Base-by-base conservation (phyloP, 2,329 filamentous ascomycete genomes). In the Aureobasidium mangrovei region DNA sequence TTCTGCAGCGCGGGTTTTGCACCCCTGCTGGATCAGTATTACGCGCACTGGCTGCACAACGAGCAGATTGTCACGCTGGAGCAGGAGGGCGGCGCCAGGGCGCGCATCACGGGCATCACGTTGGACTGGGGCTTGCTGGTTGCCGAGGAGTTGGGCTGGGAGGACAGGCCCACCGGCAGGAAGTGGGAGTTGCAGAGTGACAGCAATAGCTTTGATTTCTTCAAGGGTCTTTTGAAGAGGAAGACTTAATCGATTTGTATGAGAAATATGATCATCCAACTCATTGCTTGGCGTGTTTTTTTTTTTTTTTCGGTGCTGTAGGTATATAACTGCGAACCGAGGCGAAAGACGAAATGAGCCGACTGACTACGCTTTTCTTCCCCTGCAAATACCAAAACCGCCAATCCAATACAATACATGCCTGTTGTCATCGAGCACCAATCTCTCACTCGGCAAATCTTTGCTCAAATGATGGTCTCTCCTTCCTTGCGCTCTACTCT, bases 121-220 rank as follows among this genome's bases (percentile, higher is more conserved):
- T 74, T 79, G n/a, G 89, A 97, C 67, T 96, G 88, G 84, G 93
- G 93, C 0, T 74, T 97, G 68, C 66, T 98, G 60, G 77, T 84
- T 60, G 93, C 85, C 0, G 88, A 96, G 69, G 91, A 97, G 74
- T 69, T 94, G 52, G 84, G 83, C 2, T 80, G 76, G 67, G 79
- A 85, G 56, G 88, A 89, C 59, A 75, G 83, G 52, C 74, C 77
- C 2, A 95, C 88, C 0, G 91, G 91, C 0, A 86, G 80, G 70
- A 75, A 85, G 47, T 91, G 86, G 80, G 82, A 85, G 62, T 71
- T 98, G 70, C 91, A 96, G 74, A 96, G 90, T 68, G 93, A 98
- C 69, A 89, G 91, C 67, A 98, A 98, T 65, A 96, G 91, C 69
- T 98, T 98, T 74, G 93, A 98, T 71, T 98, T 95, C 69, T 95